Evolutionary conservation across 352 stramenopile species (phyloP).

Genomic region (Aphanomyces euteiches): DNA sequence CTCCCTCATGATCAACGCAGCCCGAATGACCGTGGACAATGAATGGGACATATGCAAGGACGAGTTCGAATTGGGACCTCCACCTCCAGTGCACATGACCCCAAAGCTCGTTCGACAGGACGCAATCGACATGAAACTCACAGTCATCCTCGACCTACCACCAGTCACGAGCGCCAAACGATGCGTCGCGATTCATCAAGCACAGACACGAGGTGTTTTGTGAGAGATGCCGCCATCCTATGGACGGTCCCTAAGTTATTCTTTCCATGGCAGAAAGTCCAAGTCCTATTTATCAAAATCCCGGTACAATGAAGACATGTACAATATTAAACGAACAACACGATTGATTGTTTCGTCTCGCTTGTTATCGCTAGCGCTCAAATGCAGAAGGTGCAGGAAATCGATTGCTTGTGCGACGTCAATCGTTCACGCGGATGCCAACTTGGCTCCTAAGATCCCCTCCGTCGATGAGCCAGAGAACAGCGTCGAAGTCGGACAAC

Average conservation of each 20-base stretch:
- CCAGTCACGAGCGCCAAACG: background rate
- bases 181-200: background rate
- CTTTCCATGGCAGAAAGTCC: background rate
- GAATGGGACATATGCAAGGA: background rate
- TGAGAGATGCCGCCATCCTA: background rate
- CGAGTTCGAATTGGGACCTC: constrained; percentile 27
- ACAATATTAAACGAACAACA: constrained; percentile 7
- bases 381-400: background rate
- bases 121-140: constrained; percentile 20
- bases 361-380: background rate
- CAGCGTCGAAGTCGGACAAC: background rate
- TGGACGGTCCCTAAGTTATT: background rate
- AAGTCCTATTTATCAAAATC: background rate
- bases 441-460: background rate
- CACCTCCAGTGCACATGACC: constrained; percentile 25
- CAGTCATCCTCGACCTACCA: background rate
- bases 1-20: background rate
- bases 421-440: background rate
- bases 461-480: background rate
- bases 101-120: constrained; percentile 24
- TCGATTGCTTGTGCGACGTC: background rate
- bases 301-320: background rate
- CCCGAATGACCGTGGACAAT: background rate
- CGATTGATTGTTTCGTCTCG: background rate
- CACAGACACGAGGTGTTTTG: background rate